phyloP scores from a whole-genome alignment of 768 basidiomycete genomes.

The Leucogyrophana mollusca region DNA sequence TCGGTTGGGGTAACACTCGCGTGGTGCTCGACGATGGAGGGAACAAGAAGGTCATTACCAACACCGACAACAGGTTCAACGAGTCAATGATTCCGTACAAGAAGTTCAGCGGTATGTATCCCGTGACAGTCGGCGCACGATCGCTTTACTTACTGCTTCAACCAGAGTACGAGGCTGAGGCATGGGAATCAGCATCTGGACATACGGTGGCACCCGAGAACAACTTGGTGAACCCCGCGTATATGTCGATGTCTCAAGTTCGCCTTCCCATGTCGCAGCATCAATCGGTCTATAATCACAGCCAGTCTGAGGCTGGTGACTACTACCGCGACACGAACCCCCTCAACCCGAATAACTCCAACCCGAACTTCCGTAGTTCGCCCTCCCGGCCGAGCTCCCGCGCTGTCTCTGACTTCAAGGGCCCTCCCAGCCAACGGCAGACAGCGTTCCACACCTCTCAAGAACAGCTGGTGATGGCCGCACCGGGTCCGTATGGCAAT shows the following conservation, averaged over 20 bases:
- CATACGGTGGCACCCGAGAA: constrained; percentile 31
- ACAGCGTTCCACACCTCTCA: constrained; percentile 31
- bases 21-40: constrained; percentile 66
- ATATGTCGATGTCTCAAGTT: constrained; percentile 34
- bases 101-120: constrained; percentile 57
- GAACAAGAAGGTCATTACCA: constrained; percentile 57
- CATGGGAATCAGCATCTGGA: constrained; percentile 55
- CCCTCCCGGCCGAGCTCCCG: constrained; percentile 32
- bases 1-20: constrained; percentile 66
- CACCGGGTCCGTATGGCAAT: constrained; percentile 35
- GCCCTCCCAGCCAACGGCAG: constrained; percentile 24
- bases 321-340: constrained; percentile 58
- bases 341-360: constrained; percentile 34
- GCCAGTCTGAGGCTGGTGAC: constrained; percentile 47
- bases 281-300: constrained; percentile 39
- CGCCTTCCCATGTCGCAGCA: constrained; percentile 38
- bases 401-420: constrained; percentile 27
- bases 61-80: constrained; percentile 70
- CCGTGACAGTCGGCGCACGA: background rate
- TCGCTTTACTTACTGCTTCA: constrained; percentile 11
- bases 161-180: constrained; percentile 64
- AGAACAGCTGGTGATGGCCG: constrained; percentile 35
- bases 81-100: constrained; percentile 77
- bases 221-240: constrained; percentile 18
- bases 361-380: constrained; percentile 25